Percentiles rank a stretch among this genome's conserved stretches.
Conservation (phyloP, 2,329 filamentous ascomycete species). For the Lasiodiplodia hormozganensis region DNA sequence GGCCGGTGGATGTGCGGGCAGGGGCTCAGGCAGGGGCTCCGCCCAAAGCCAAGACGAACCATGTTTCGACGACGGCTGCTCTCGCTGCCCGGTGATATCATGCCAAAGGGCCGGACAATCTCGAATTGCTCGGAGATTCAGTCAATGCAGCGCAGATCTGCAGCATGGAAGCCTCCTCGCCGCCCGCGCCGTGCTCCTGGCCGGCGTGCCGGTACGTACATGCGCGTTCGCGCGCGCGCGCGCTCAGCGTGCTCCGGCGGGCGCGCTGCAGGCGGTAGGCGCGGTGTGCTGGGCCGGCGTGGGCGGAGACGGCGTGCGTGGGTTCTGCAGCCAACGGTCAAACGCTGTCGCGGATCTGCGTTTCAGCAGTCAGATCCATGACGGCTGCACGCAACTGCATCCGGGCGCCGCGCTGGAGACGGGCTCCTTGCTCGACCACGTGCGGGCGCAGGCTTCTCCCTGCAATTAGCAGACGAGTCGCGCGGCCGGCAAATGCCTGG, state of each 20-base stretch:
- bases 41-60: conserved; percentile 25
- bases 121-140: conserved; percentile 28
- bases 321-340: conserved; percentile 13
- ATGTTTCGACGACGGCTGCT: conserved; percentile 23
- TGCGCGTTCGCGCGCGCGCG: neutral
- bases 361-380: conserved; percentile 26
- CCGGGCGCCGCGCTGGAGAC: conserved; percentile 2
- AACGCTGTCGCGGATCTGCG: conserved; percentile 21
- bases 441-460: conserved; percentile 21
- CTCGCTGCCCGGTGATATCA: conserved; percentile 25
- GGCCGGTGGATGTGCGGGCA: conserved; percentile 26
- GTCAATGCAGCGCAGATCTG: conserved; percentile 26
- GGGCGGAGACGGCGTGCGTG: neutral
- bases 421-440: conserved; percentile 24
- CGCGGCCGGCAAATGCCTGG: conserved; percentile 16
- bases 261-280: conserved; percentile 6
- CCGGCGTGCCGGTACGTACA: neutral
- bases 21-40: conserved; percentile 23
- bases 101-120: conserved; percentile 18
- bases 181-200: conserved; percentile 3
- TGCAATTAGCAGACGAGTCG: conserved; percentile 26
- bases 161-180: conserved; percentile 14
- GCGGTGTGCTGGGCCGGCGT: neutral
- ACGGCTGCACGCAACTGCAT: conserved; percentile 22
- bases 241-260: neutral